Evolutionary conservation across 2,329 filamentous ascomycete species (phyloP).

Genomic region (Exophiala mesophila): DNA sequence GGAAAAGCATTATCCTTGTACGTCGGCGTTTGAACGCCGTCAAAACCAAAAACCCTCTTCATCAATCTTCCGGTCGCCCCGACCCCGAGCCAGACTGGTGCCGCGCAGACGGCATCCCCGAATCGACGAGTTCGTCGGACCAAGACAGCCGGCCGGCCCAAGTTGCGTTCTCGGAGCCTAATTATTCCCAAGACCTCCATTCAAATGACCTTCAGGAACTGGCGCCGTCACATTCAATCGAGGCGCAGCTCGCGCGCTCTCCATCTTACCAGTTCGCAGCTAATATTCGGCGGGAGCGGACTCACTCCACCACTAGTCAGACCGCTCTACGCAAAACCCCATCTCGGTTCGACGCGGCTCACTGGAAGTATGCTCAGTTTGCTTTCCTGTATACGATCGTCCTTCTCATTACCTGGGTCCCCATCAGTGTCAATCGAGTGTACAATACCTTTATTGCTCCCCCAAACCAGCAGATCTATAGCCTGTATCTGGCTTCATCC

Average conservation of each 20-base stretch:
- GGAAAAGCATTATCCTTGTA: constrained; percentile 16
- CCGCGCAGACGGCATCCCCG: neutral
- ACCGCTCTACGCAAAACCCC: constrained; percentile 6
- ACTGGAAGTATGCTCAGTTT: constrained; percentile 22
- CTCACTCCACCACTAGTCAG: constrained; percentile 1
- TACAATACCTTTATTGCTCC: constrained; percentile 20
- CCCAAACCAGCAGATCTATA: constrained; percentile 17
- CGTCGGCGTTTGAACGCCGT: constrained; percentile 14
- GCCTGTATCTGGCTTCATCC: constrained; percentile 15
- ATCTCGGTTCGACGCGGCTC: constrained; percentile 14
- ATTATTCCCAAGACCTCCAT: constrained; percentile 1
- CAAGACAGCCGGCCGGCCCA: neutral
- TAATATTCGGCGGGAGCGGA: neutral
- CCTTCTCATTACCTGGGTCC: constrained; percentile 20
- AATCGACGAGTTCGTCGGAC: constrained; percentile 1
- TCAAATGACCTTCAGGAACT: constrained; percentile 12
- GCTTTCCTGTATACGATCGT: constrained; percentile 19
- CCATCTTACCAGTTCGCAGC: neutral
- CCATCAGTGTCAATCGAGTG: constrained; percentile 17
- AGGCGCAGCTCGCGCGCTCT: neutral
- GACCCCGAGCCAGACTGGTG: neutral
- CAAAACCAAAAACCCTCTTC: constrained; percentile 6
- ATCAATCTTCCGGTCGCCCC: neutral
- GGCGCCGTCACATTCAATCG: constrained; percentile 10
- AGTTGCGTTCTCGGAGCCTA: neutral